A percentile compares a stretch with the other conserved stretches of the same genome.
These are phyloP conservation scores for Yamadazyma kanchanaburiensis DNA, from an alignment of 1,139 yeast species.

Conservation along the genomic window DNA sequence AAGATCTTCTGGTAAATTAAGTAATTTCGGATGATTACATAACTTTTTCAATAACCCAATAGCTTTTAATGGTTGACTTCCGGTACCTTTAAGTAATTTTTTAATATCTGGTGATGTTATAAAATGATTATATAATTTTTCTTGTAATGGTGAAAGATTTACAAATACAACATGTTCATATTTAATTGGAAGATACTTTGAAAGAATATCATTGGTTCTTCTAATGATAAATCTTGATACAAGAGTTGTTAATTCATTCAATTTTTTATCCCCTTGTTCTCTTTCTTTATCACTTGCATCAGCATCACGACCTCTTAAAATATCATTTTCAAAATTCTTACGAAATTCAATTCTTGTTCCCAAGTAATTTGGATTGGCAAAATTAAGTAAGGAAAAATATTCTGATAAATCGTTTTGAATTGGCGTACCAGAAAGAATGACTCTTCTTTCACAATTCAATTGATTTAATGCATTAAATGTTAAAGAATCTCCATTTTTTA, in stretches of 20 bases:
- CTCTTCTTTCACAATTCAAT: slow-evolving; percentile 80
- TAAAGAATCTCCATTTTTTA: slow-evolving; percentile 90
- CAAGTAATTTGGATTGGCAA: slow-evolving; percentile 91
- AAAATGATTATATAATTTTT: slow-evolving; percentile 65
- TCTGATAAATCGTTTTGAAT: slow-evolving; percentile 95
- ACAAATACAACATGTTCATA: slow-evolving; percentile 95
- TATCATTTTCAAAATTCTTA: slow-evolving; percentile 77
- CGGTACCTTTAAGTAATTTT: slow-evolving; percentile 63
- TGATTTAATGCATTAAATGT: slow-evolving; percentile 88
- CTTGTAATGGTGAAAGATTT: slow-evolving; percentile 76
- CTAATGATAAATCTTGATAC: slow-evolving; percentile 92
- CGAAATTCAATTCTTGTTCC: slow-evolving; percentile 85
- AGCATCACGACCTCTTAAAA: slow-evolving; percentile 85
- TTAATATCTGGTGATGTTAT: slow-evolving; percentile 79
- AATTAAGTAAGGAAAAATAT: slow-evolving; percentile 84
- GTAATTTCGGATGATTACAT: slow-evolving; percentile 89
- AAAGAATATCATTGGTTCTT: slow-evolving; percentile 90
- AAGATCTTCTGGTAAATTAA: slow-evolving; percentile 72
- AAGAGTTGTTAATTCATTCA: slow-evolving; percentile 65
- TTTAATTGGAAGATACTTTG: slow-evolving; percentile 91
- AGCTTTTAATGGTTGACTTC: slow-evolving; percentile 85
- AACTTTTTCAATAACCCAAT: slow-evolving; percentile 85
- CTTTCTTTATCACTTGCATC: slow-evolving; percentile 82
- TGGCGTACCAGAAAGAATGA: slow-evolving; percentile 94
- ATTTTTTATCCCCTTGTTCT: slow-evolving; percentile 64